Conservation (phyloP, 2,329 filamentous ascomycete species). For the Fusarium annulatum region DNA sequence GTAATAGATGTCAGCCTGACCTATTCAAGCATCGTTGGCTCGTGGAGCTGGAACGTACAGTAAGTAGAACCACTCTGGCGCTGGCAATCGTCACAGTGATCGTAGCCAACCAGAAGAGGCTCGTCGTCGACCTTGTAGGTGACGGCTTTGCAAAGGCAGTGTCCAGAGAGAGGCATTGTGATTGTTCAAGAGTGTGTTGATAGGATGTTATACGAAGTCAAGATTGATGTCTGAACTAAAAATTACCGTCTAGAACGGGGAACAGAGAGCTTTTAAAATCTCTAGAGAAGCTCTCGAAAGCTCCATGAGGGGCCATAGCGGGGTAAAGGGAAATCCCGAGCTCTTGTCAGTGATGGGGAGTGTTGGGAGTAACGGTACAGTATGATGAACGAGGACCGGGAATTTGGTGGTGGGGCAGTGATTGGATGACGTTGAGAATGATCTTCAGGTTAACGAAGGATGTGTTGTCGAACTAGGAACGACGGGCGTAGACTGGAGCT, state of each 20-base stretch:
- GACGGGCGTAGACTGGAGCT: constrained; percentile 22
- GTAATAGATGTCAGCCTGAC: constrained; percentile 8
- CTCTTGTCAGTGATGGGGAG: constrained; percentile 26
- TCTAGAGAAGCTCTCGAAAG: constrained; percentile 38
- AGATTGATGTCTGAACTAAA: neutral
- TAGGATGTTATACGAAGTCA: constrained; percentile 12
- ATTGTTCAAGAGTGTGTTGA: neutral
- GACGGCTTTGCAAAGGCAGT: constrained; percentile 78
- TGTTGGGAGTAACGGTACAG: constrained; percentile 20
- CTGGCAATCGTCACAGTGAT: constrained; percentile 80
- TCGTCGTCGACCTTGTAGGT: constrained; percentile 71
- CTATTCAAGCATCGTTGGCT: neutral
- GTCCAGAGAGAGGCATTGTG: constrained; percentile 74
- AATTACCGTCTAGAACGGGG: neutral
- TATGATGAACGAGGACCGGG: constrained; percentile 27
- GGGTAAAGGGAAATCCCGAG: constrained; percentile 43
- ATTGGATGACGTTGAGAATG: constrained; percentile 47
- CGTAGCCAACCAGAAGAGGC: constrained; percentile 69
- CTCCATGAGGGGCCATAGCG: constrained; percentile 42
- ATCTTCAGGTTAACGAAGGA: constrained; percentile 7
- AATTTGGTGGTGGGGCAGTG: constrained; percentile 42
- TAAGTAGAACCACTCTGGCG: constrained; percentile 76
- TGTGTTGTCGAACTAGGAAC: constrained; percentile 25
- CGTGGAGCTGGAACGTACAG: constrained; percentile 57
- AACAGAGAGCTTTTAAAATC: constrained; percentile 13